phyloP scores from a whole-genome alignment of 2,329 filamentous ascomycete species.

The Bretziella fagacearum region DNA sequence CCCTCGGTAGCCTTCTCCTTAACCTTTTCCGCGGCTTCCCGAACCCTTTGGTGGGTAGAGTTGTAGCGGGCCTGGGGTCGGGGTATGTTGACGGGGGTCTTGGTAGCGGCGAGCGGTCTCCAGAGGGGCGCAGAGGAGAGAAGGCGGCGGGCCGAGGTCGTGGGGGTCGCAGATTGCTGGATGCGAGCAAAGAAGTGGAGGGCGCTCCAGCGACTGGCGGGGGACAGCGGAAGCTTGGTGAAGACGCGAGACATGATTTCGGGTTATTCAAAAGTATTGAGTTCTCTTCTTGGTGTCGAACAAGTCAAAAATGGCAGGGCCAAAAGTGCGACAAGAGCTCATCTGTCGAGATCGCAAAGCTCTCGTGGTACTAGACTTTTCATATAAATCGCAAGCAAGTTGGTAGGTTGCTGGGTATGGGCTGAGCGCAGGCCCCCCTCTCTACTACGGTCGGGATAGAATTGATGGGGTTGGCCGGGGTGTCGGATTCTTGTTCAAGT shows the following conservation, averaged over 20 bases:
- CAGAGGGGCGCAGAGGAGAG: background rate
- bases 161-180: background rate
- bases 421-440: too few species aligned
- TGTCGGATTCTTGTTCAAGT: too few species aligned
- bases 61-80: conserved; percentile 1
- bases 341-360: too few species aligned
- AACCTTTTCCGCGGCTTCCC: conserved; percentile 7
- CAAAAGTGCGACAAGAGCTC: too few species aligned
- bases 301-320: too few species aligned
- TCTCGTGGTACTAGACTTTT: too few species aligned
- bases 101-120: background rate
- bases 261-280: background rate
- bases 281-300: background rate
- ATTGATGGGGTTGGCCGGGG: too few species aligned
- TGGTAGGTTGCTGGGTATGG: too few species aligned
- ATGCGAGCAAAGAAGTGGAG: background rate
- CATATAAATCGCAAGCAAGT: too few species aligned
- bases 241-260: conserved; percentile 1
- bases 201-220: conserved; percentile 1
- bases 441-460: too few species aligned
- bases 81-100: background rate
- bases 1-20: conserved; percentile 11
- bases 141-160: background rate
- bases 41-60: conserved; percentile 5
- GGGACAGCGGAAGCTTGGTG: background rate